Evolutionary conservation across 1,284 basidiomycete genomes (phyloP).

Genomic region (Heliocybe sulcata): DNA sequence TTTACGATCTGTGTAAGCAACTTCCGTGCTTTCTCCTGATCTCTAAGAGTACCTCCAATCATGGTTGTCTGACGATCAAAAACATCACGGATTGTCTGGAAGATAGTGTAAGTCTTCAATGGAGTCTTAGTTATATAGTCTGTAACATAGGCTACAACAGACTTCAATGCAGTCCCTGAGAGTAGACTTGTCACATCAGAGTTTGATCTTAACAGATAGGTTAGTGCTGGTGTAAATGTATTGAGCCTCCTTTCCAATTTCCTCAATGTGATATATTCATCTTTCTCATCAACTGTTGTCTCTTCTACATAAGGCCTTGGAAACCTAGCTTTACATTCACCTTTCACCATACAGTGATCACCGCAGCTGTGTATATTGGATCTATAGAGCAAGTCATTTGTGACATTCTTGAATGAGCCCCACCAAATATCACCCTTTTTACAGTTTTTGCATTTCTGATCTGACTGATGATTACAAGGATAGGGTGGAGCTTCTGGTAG

Average conservation of each 20-base stretch:
- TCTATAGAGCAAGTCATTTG: neutral
- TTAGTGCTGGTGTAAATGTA: constrained; percentile 19
- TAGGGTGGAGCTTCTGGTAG: neutral
- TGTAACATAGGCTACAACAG: constrained; percentile 28
- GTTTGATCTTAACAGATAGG: constrained; percentile 27
- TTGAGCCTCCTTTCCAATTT: constrained; percentile 27
- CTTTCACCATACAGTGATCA: neutral
- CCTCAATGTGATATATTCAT: constrained; percentile 22
- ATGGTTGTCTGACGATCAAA: constrained; percentile 18
- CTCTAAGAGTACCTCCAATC: constrained; percentile 5
- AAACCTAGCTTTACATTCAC: constrained; percentile 18
- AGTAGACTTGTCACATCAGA: constrained; percentile 26
- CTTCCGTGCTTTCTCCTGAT: constrained; percentile 15
- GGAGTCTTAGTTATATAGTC: constrained; percentile 31
- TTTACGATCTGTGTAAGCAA: neutral
- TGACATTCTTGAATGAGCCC: neutral
- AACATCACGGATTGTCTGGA: constrained; percentile 21
- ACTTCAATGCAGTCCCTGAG: constrained; percentile 28
- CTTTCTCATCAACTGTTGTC: constrained; percentile 17
- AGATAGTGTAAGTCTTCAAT: constrained; percentile 26
- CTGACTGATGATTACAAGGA: constrained; percentile 3
- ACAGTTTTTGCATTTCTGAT: neutral
- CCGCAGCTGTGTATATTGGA: neutral
- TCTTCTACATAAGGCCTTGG: constrained; percentile 14
- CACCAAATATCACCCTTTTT: neutral